Base-by-base conservation (phyloP, 1,284 basidiomycete species). In the Sporisorium iseilematis-ciliati region DNA sequence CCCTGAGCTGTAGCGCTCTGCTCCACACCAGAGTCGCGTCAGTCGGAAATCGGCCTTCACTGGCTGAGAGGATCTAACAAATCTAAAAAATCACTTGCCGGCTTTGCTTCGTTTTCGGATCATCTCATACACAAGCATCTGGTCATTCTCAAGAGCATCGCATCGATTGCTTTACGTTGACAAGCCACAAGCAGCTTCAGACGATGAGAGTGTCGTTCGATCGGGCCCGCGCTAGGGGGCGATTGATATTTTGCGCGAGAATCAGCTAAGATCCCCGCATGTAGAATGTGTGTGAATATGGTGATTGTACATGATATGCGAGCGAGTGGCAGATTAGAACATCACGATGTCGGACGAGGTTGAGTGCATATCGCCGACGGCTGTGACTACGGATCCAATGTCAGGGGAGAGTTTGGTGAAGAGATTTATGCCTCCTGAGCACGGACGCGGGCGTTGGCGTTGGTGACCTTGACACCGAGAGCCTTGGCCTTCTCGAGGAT, bases 401-500 rank as follows among this genome's bases (percentile, higher is more conserved):
- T 43, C n/a, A 3, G 45, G 18, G 46, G 53, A 18, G 49, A 33
- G 40, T 23, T 14, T 7, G 33, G 25, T n/a, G 40, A 43, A 48
- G 12, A 33, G 14, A 35, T 35, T 84, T 86, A 87, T 58, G 86
- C 86, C 91, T 99, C 97, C 89, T 98, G 95, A 86, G 95, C 93
- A 88, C 96, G 93, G 88, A 99, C 90, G 86, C 94, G 93, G 84
- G 93, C 97, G 82, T 92, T 91, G 77, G 94, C 87, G 90, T 99
- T 99, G 80, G 94, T 97, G 86, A 99, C 92, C 89, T 88, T 89
- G 82, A 86, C 83, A 65, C 86, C 86, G 56, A 87, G 84, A 55
- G 84, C 77, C 79, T 80, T 84, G 59, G 79, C 82, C 93, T 92
- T 90, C 87, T 95, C 93, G 72, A 99, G 89, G 83, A 99, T 96